These are phyloP conservation scores for Kalanchoe fedtschenkoi DNA, from an alignment of 164 flowering plant genomes.

Conservation along the genomic window DNA sequence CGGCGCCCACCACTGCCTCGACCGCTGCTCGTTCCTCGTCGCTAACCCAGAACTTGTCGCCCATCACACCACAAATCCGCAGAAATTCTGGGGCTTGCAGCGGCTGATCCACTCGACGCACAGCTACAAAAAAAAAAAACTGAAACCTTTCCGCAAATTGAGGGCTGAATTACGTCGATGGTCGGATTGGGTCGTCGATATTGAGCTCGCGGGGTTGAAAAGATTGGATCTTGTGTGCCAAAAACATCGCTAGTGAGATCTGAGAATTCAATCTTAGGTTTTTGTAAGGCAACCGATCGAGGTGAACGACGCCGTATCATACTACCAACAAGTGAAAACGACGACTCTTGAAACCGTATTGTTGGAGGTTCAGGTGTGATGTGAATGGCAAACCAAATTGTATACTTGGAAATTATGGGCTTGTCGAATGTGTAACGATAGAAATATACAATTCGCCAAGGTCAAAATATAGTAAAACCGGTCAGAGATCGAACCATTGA, in stretches of 20 bases:
- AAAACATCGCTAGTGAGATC: neutral
- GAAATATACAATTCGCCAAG: too few relatives aligned
- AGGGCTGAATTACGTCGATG: too few relatives aligned
- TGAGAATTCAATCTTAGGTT: neutral
- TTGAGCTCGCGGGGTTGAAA: neutral
- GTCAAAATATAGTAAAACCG: too few relatives aligned
- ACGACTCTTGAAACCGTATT: too few relatives aligned
- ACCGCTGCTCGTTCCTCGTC: conserved; percentile 50
- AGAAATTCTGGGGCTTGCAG: neutral
- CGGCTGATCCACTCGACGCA: too few relatives aligned
- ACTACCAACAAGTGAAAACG: too few relatives aligned
- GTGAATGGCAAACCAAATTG: too few relatives aligned
- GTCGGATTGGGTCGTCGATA: neutral
- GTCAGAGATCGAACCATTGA: too few relatives aligned
- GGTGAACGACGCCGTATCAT: neutral
- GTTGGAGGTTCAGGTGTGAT: too few relatives aligned
- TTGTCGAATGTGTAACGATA: too few relatives aligned
- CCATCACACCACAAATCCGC: conserved; percentile 39
- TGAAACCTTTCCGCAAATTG: neutral
- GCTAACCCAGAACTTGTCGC: conserved; percentile 31
- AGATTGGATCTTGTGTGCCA: neutral
- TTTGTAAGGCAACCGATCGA: neutral
- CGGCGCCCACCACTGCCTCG: conserved; percentile 47
- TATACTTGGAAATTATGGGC: too few relatives aligned
- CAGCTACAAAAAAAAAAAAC: neutral